phyloP scores from a whole-genome alignment of 495 filamentous ascomycete genomes.

The Rhypophila decipiens region DNA sequence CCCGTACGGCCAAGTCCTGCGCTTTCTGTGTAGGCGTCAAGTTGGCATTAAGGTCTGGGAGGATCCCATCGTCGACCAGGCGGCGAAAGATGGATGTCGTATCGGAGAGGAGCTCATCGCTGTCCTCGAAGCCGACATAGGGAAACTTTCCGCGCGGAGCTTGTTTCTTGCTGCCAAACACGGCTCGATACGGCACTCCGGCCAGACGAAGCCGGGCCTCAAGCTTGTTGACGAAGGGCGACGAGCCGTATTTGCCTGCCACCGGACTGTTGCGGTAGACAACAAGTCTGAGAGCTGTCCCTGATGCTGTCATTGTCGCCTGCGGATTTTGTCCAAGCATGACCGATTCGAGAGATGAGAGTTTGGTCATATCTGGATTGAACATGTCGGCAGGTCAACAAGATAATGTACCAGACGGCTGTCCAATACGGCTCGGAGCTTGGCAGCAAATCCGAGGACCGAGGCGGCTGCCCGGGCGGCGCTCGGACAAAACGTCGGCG shows the following conservation, averaged over 20 bases:
- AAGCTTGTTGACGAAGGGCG: constrained; percentile 60
- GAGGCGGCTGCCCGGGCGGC: no score
- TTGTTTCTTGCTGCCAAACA: constrained; percentile 32
- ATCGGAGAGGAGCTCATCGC: constrained; percentile 30
- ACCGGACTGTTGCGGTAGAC: constrained; percentile 49
- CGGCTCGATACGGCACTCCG: constrained; percentile 39
- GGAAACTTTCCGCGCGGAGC: constrained; percentile 56
- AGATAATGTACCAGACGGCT: no score
- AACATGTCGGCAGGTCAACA: no score
- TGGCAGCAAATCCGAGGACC: no score
- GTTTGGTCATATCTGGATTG: no score
- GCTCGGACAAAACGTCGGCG: no score
- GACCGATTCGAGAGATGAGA: no score
- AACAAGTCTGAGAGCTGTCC: constrained; percentile 23
- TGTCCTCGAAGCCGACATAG: constrained; percentile 37
- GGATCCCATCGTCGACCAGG: constrained; percentile 32
- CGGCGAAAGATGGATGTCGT: constrained; percentile 47
- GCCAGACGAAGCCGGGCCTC: constrained; percentile 56
- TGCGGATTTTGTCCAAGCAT: background rate
- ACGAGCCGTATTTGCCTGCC: constrained; percentile 46
- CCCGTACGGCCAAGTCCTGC: constrained; percentile 45
- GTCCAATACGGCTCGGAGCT: no score
- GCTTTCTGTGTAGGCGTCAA: constrained; percentile 33
- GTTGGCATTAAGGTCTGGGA: constrained; percentile 42
- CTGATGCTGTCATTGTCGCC: background rate